Evolutionary conservation across 257 asterid genomes (phyloP).

Genomic region (Ocimum tenuiflorum): DNA sequence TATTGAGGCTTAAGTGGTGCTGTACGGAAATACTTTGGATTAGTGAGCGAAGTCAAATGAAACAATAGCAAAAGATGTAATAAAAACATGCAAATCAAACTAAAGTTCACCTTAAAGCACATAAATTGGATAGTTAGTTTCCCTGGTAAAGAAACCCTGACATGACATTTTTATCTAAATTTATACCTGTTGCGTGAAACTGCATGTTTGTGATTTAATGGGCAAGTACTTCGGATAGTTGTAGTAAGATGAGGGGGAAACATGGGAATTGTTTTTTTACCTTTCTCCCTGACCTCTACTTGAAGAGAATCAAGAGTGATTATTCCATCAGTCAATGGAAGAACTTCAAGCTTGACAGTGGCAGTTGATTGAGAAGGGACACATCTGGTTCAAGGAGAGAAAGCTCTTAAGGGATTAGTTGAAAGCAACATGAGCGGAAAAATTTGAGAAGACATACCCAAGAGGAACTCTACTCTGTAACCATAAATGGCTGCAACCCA

Average conservation of each 20-base stretch:
- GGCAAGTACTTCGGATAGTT: not conserved
- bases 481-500: slow-evolving; percentile 99
- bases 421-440: slow-evolving; percentile 4
- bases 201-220: not conserved
- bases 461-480: slow-evolving; percentile 95
- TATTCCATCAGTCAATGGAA: slow-evolving; percentile 93
- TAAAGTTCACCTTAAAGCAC: not conserved
- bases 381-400: slow-evolving; percentile 39
- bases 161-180: not conserved
- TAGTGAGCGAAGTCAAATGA: too few relatives aligned
- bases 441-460: slow-evolving; percentile 52
- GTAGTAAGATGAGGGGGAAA: slow-evolving; percentile 14
- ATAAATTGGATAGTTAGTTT: not conserved
- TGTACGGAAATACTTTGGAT: too few relatives aligned
- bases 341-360: slow-evolving; percentile 93
- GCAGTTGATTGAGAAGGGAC: slow-evolving; percentile 89
- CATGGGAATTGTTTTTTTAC: slow-evolving; percentile 26
- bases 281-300: slow-evolving; percentile 84
- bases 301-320: slow-evolving; percentile 92
- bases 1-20: too few relatives aligned
- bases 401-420: slow-evolving; percentile 12
- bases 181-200: not conserved
- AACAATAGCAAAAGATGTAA: not conserved
- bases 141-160: not conserved
- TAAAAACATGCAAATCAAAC: not conserved